These are phyloP conservation scores for Physcomitrellopsis africana DNA, from an alignment of 225 moss, liverwort and hornwort genomes.

Conservation along the genomic window DNA sequence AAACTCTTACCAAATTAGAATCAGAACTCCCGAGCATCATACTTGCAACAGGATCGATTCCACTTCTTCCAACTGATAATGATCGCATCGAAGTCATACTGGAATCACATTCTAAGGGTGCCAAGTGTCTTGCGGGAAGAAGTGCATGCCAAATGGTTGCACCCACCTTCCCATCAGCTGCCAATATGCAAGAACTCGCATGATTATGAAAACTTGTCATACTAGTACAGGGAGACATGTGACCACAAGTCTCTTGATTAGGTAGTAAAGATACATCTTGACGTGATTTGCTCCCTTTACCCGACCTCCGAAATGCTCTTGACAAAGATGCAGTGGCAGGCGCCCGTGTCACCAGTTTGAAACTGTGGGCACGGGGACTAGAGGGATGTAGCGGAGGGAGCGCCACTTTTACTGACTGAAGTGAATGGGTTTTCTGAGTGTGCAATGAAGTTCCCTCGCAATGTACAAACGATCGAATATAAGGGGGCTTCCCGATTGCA, in stretches of 20 bases:
- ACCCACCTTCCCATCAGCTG: slow-evolving; percentile 78
- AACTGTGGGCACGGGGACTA: slow-evolving; percentile 65
- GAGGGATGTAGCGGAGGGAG: slow-evolving; percentile 73
- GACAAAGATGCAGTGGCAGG: slow-evolving; percentile 68
- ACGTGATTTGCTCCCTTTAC: slow-evolving; percentile 8
- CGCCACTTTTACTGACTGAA: slow-evolving; percentile 73
- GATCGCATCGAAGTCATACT: slow-evolving; percentile 46
- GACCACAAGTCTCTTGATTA: slow-evolving; percentile 38
- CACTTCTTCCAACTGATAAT: slow-evolving; percentile 39
- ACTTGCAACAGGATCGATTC: slow-evolving; percentile 49
- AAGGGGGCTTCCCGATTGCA: slow-evolving; percentile 45
- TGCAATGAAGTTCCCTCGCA: slow-evolving; percentile 9
- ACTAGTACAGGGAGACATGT: slow-evolving; percentile 43
- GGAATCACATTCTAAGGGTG: slow-evolving; percentile 64
- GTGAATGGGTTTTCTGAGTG: slow-evolving; percentile 13
- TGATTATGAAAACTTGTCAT: slow-evolving; percentile 74
- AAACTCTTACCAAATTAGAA: slow-evolving; percentile 34
- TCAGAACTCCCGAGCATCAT: slow-evolving; percentile 52
- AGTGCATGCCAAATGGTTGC: slow-evolving; percentile 93
- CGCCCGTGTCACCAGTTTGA: slow-evolving; percentile 66
- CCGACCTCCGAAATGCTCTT: slow-evolving; percentile 50
- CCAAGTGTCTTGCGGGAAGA: slow-evolving; percentile 78
- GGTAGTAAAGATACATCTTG: slow-evolving; percentile 45
- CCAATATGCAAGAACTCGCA: slow-evolving; percentile 81
- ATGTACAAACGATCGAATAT: slow-evolving; percentile 27